phyloP scores from a whole-genome alignment of 305 asterid genomes.

The Fraxinus platypoda region DNA sequence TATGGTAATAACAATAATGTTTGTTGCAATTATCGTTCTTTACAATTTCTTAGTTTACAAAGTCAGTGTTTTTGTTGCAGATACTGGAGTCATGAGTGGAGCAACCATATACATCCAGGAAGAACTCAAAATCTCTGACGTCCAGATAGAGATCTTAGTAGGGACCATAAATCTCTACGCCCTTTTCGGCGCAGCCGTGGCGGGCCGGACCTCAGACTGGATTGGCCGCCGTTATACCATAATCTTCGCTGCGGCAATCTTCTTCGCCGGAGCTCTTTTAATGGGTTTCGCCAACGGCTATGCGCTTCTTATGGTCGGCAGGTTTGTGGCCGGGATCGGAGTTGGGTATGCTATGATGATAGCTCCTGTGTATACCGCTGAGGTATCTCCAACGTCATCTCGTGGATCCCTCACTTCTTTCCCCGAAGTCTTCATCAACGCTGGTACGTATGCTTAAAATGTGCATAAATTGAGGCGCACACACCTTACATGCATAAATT shows the following conservation, averaged over 20 bases:
- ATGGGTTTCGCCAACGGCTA: conserved; percentile 20
- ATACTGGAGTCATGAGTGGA: not conserved
- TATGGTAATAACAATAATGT: not conserved
- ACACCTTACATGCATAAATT: not conserved
- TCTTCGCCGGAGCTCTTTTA: conserved; percentile 14
- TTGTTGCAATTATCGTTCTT: not conserved
- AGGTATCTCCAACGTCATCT: conserved; percentile 2
- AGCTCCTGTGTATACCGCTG: not conserved
- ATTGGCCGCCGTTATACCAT: conserved; percentile 5
- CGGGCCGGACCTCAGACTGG: conserved; percentile 21
- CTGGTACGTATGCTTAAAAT: not conserved
- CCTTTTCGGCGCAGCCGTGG: conserved; percentile 16
- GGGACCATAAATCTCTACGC: conserved; percentile 19
- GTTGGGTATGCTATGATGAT: conserved; percentile 17
- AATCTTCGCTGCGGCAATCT: not conserved
- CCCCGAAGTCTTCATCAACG: conserved; percentile 24
- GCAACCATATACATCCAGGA: not conserved
- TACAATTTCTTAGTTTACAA: not conserved
- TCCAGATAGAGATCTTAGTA: conserved; percentile 12
- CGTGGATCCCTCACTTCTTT: conserved; percentile 24
- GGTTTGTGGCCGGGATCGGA: conserved; percentile 20
- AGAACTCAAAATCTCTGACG: conserved; percentile 11
- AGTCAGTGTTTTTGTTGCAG: not conserved
- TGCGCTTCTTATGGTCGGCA: conserved; percentile 15
- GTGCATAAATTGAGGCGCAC: too few species aligned